Base-by-base conservation (phyloP, 306 rosid species). In the Corylus americana region DNA sequence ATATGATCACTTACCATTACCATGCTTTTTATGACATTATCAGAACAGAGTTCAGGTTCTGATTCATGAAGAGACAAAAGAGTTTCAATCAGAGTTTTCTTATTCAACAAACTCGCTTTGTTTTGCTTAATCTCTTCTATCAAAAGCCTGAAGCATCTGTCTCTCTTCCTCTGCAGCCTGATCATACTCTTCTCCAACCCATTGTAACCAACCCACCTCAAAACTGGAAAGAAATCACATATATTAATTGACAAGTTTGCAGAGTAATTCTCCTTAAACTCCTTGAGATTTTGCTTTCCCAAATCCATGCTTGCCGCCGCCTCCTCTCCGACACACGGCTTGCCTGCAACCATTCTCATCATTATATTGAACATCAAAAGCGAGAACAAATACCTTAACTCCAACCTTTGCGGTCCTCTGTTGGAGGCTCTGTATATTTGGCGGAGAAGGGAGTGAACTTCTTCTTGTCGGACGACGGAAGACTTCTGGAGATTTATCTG, bases 211-310 rank as follows among this genome's bases (percentile, higher is more conserved):
- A 79, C 9, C 86, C 78, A 81, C 53, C 53, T 59, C 45, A 81
- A 29, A 8, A 84, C 35, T 0, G 88, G 86, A n/a, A 87, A 58
- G 42, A 78, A 87, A 45, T 87, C 85, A 63, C 81, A 81, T 55
- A 72, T 29, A 51, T 66, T 78, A 59, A 82, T 10, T 25, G 11
- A 25, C 59, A 18, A 29, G n/a, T 50, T 55, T 6, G 50, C 0
- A 9, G 45, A 22, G 57, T 22, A 69, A 22, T 4, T 55, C 14
- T 86, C 79, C 27, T 54, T 77, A 55, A 86, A 48, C 2, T 83
- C 69, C 55, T 42, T 2, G 12, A 77, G 85, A 4, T 50, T 70
- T 44, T 77, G 77, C 22, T 77, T 83, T 31, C 75, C 81, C 22
- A 55, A 77, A 70, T 49, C 79, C 27, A 49, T 1, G 5, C 59